phyloP scores from a whole-genome alignment of 805 yeast species.

The Lipomyces sp. region DNA sequence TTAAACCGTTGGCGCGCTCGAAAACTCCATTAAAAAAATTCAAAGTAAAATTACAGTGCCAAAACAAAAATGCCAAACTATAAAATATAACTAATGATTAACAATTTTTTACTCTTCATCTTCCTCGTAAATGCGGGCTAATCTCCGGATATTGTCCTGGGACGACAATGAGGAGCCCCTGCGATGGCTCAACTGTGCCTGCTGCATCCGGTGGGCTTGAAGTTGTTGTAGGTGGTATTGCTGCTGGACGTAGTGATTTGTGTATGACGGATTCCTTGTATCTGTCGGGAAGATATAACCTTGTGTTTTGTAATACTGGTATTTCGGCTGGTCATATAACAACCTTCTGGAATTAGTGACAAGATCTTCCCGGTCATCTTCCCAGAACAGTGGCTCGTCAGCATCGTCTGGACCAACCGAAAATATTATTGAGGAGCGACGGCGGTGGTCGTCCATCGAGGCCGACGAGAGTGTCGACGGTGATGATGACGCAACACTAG shows the following conservation, averaged over 20 bases:
- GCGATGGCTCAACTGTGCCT: slow-evolving; percentile 17
- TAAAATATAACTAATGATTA: background rate
- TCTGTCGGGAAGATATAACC: slow-evolving; percentile 11
- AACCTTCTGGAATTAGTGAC: background rate
- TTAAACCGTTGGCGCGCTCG: no score
- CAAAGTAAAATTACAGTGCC: background rate
- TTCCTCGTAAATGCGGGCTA: slow-evolving; percentile 28
- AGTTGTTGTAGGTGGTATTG: slow-evolving; percentile 3
- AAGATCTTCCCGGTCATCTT: slow-evolving; percentile 15
- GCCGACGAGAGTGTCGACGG: background rate
- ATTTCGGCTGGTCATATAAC: background rate
- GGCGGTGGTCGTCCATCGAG: slow-evolving; percentile 7
- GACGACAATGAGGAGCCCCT: slow-evolving; percentile 20
- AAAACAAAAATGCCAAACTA: background rate
- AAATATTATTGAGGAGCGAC: slow-evolving; percentile 12
- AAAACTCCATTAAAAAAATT: background rate
- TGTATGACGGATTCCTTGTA: background rate
- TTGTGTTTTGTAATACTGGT: background rate
- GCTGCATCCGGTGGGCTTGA: slow-evolving; percentile 5
- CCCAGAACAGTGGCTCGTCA: slow-evolving; percentile 15
- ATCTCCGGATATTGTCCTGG: slow-evolving; percentile 12
- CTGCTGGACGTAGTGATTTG: slow-evolving; percentile 8
- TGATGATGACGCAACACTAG: background rate
- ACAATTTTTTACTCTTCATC: slow-evolving; percentile 11
- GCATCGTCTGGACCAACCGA: slow-evolving; percentile 7